Evolutionary conservation across 2,329 filamentous ascomycete species (phyloP).

Genomic region (Pestalotiopsis sp.): DNA sequence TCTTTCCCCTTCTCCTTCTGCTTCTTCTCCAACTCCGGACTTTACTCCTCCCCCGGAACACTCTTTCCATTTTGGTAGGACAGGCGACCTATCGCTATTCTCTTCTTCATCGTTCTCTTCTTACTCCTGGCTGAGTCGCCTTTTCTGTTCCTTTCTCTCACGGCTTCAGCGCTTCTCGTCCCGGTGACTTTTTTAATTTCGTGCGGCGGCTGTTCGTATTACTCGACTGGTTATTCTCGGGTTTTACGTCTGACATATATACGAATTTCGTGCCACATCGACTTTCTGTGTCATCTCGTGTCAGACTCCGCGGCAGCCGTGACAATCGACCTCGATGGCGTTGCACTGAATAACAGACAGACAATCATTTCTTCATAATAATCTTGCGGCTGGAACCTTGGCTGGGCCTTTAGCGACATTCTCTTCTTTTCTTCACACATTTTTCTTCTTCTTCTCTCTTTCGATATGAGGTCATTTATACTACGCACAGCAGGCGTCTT

Average conservation of each 20-base stretch:
- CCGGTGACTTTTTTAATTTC: constrained; percentile 22
- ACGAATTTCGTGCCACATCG: not conserved
- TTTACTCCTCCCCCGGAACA: constrained; percentile 27
- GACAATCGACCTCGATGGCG: constrained; percentile 7
- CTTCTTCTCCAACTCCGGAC: constrained; percentile 15
- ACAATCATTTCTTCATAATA: not conserved
- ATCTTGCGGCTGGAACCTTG: not conserved
- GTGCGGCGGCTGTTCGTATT: not conserved
- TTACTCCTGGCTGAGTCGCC: constrained; percentile 33
- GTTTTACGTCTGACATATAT: not conserved
- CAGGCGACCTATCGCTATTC: constrained; percentile 15
- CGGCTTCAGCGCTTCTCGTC: constrained; percentile 20
- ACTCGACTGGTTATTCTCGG: not conserved
- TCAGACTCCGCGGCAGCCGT: not conserved
- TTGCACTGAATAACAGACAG: not conserved
- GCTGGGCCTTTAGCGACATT: not conserved
- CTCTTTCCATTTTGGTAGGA: constrained; percentile 25
- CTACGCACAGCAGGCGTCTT: constrained; percentile 25
- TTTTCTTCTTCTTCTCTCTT: constrained; percentile 8
- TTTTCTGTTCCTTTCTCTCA: constrained; percentile 20
- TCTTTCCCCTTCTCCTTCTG: constrained; percentile 16
- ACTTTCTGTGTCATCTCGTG: not conserved
- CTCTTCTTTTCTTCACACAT: not conserved
- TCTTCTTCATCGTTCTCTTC: constrained; percentile 17
- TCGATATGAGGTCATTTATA: constrained; percentile 25